These are phyloP conservation scores for Nannochloris sp. DNA, from an alignment of 139 green algal species.

Conservation along the genomic window DNA sequence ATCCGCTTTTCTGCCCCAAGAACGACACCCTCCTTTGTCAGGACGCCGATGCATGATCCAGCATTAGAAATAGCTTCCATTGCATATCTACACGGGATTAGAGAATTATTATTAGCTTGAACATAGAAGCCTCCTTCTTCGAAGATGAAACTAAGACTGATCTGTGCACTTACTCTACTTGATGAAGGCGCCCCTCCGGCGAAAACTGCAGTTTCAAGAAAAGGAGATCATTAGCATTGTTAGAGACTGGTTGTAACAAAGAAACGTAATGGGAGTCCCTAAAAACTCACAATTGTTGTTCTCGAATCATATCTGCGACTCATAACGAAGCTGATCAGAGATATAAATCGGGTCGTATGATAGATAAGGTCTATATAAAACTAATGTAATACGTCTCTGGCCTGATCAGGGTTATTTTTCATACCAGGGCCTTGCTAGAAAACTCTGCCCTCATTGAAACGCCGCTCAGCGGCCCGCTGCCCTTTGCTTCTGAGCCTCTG, in stretches of 20 bases:
- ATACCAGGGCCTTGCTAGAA: no score
- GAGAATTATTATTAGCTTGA: slow-evolving; percentile 56
- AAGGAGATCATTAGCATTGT: not conserved
- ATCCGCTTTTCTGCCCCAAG: slow-evolving; percentile 97
- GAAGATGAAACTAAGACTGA: slow-evolving; percentile 61
- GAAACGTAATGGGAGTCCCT: not conserved
- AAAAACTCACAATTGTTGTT: slow-evolving; percentile 87
- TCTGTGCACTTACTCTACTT: slow-evolving; percentile 67
- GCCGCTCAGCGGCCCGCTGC: no score
- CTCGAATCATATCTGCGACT: slow-evolving; percentile 86
- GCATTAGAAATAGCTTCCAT: slow-evolving; percentile 99
- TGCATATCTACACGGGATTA: slow-evolving; percentile 70
- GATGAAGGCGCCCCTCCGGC: slow-evolving; percentile 92
- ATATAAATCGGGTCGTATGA: no score
- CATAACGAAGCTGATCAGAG: slow-evolving; percentile 46
- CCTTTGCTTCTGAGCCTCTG: no score
- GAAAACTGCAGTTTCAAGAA: slow-evolving; percentile 25
- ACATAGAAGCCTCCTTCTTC: not conserved
- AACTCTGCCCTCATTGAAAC: no score
- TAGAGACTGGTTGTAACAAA: not conserved
- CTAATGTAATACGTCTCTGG: no score
- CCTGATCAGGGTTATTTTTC: no score
- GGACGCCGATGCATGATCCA: slow-evolving; percentile 83
- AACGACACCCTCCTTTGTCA: slow-evolving; percentile 88
- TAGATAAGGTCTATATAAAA: no score